phyloP scores from a whole-genome alignment of 257 asterid species.

The Linaria vulgaris region DNA sequence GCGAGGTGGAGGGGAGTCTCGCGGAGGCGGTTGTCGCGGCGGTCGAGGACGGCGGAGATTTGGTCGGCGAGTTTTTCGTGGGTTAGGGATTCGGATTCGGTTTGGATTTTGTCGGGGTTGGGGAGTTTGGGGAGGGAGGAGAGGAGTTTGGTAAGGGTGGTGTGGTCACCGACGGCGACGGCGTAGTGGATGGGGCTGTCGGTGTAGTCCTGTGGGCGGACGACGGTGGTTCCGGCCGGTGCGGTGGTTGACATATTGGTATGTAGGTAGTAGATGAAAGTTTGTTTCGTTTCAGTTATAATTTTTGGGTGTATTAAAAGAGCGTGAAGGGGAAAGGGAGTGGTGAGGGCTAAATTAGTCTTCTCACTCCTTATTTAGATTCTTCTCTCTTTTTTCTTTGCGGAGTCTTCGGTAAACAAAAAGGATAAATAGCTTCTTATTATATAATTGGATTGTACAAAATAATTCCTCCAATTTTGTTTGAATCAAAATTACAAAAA shows the following conservation, averaged over 20 bases:
- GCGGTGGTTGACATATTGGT: conserved; percentile 34
- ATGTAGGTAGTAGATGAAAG: too few relatives aligned
- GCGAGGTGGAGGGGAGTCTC: conserved; percentile 96
- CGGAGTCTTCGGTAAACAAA: too few relatives aligned
- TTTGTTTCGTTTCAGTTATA: not conserved
- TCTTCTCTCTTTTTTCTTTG: not conserved
- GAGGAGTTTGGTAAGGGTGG: conserved; percentile 51
- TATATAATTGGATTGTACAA: too few relatives aligned
- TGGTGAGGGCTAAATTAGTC: conserved; percentile 20
- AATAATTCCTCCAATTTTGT: too few relatives aligned
- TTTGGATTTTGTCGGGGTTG: conserved; percentile 45
- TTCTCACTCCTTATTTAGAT: not conserved
- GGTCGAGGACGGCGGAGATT: conserved; percentile 70
- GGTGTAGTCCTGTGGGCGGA: conserved; percentile 66
- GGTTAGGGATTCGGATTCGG: conserved; percentile 63
- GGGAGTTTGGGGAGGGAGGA: conserved; percentile 54
- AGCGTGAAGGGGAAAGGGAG: conserved; percentile 3
- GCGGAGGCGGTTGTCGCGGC: conserved; percentile 68
- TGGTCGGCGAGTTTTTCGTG: conserved; percentile 64
- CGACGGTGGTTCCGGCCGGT: conserved; percentile 33
- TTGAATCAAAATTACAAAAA: too few relatives aligned
- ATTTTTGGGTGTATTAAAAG: not conserved
- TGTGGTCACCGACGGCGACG: conserved; percentile 68
- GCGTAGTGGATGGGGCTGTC: conserved; percentile 87
- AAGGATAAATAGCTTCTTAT: too few relatives aligned